Conservation (phyloP, 139 green algal species). For the Tetradesmus obliquus region DNA sequence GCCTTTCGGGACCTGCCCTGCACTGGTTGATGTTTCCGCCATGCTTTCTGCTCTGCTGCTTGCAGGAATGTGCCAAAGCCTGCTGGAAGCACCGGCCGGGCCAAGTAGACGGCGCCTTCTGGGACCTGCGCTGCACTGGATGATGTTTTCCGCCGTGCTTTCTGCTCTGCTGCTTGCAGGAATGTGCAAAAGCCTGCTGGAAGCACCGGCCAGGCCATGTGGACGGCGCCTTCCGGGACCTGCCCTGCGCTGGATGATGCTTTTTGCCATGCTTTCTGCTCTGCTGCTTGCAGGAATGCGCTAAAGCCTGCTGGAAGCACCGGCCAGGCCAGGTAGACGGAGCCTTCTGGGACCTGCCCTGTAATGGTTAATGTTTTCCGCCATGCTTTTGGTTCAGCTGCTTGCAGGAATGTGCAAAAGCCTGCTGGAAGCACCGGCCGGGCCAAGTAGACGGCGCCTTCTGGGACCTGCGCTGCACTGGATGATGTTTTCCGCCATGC, state of each 20-base stretch:
- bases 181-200: constrained; percentile 24
- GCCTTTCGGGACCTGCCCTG: constrained; percentile 78
- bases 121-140: constrained; percentile 78
- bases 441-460: constrained; percentile 58
- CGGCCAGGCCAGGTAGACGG: constrained; percentile 43
- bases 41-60: constrained; percentile 31
- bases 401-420: constrained; percentile 25
- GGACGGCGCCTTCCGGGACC: constrained; percentile 62
- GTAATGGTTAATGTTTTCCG: constrained; percentile 53
- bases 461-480: constrained; percentile 84
- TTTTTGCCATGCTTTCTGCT: constrained; percentile 13
- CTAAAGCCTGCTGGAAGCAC: constrained; percentile 14
- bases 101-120: constrained; percentile 58
- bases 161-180: constrained; percentile 42
- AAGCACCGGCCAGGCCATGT: background rate
- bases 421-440: background rate
- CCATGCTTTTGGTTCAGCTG: constrained; percentile 31
- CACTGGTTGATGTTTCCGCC: constrained; percentile 46
- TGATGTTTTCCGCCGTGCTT: background rate
- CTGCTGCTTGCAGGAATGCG: constrained; percentile 28
- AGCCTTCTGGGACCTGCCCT: constrained; percentile 75
- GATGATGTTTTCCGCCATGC: constrained; percentile 76
- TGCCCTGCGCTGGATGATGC: constrained; percentile 75
- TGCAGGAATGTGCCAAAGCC: constrained; percentile 27
- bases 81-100: constrained; percentile 3